These are phyloP conservation scores for Phaeosphaeria sp. DNA, from an alignment of 2,329 filamentous ascomycete genomes.

Conservation along the genomic window DNA sequence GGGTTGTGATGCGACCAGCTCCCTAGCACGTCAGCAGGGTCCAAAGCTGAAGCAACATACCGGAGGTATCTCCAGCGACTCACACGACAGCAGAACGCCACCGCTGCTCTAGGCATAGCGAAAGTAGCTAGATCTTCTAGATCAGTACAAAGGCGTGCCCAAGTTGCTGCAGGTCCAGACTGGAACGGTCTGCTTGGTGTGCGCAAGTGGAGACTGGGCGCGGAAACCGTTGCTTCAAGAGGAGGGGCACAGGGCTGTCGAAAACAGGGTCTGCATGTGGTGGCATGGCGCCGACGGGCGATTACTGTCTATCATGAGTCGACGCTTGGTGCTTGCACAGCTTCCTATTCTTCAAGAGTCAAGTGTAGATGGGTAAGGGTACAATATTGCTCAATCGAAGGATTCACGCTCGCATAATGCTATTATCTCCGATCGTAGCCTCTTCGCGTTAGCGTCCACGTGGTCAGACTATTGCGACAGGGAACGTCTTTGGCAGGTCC, in stretches of 20 bases:
- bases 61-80: not conserved
- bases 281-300: not conserved
- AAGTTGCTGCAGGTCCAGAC: not conserved
- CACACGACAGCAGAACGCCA: not conserved
- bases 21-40: not conserved
- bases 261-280: not conserved
- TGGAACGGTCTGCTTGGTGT: not conserved
- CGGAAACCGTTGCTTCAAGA: conserved; percentile 1
- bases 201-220: conserved; percentile 2
- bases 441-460: not conserved
- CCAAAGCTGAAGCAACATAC: not conserved
- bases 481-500: conserved; percentile 1
- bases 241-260: not conserved
- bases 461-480: not conserved
- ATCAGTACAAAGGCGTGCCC: no score
- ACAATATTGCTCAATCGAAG: not conserved
- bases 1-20: not conserved
- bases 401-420: not conserved
- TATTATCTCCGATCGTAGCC: not conserved
- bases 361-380: not conserved
- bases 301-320: not conserved
- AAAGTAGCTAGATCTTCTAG: not conserved
- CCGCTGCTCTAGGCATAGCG: not conserved
- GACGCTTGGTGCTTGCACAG: not conserved
- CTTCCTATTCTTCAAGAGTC: not conserved